Percentiles rank a stretch among this genome's conserved stretches.
Evolutionary conservation across 768 basidiomycete genomes (phyloP).

Genomic region (Tricholoma bakamatsutake): DNA sequence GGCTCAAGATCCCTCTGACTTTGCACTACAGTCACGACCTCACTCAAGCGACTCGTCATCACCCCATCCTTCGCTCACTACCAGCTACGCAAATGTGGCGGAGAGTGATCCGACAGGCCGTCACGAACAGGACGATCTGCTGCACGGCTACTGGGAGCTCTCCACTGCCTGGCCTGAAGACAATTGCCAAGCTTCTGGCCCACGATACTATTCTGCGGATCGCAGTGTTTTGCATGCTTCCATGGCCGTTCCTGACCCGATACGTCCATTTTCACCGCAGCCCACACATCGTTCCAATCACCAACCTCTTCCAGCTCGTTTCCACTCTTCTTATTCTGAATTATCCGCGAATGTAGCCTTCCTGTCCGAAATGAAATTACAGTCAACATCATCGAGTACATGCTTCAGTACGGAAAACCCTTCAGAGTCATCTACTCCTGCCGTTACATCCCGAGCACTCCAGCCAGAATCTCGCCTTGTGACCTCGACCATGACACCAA

Average conservation of each 20-base stretch:
- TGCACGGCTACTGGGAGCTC: background rate
- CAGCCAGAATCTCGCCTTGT: background rate
- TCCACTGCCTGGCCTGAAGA: background rate
- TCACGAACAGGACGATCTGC: background rate
- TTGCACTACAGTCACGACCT: background rate
- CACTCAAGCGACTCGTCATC: background rate
- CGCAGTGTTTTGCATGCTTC: background rate
- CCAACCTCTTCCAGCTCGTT: constrained; percentile 1
- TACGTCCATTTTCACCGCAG: background rate
- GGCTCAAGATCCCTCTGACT: background rate
- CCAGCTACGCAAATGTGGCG: background rate
- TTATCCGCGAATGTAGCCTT: constrained; percentile 19
- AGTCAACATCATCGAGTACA: background rate
- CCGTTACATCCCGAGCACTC: background rate
- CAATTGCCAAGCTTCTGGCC: background rate
- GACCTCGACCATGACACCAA: background rate
- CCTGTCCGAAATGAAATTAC: background rate
- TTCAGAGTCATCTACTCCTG: background rate
- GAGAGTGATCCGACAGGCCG: background rate
- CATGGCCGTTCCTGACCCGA: background rate
- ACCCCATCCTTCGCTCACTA: background rate
- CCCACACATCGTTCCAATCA: background rate
- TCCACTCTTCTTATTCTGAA: constrained; percentile 22
- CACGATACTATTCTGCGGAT: background rate
- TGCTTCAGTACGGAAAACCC: background rate